phyloP scores from a whole-genome alignment of 2,329 filamentous ascomycete genomes.

The Ramularia collo-cygni region DNA sequence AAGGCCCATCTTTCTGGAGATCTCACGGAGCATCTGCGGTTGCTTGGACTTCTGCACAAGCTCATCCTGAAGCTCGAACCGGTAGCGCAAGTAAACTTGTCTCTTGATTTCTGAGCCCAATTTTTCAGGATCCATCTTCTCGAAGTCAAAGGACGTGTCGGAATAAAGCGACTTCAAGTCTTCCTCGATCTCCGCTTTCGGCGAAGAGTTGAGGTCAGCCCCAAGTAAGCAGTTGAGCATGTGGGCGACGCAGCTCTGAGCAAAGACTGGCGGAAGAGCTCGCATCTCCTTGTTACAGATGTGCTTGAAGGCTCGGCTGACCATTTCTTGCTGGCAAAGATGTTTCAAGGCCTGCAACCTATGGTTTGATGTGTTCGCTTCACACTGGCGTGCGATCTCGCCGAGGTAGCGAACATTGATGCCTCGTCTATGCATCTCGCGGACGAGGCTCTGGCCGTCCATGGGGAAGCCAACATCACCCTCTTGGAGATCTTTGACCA shows the following conservation, averaged over 20 bases:
- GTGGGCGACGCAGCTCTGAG: slow-evolving; percentile 73
- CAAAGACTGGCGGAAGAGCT: slow-evolving; percentile 70
- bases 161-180: slow-evolving; percentile 68
- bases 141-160: slow-evolving; percentile 75
- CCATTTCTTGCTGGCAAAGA: slow-evolving; percentile 83
- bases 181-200: slow-evolving; percentile 69
- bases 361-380: slow-evolving; percentile 53
- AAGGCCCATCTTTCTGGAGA: slow-evolving; percentile 80
- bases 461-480: slow-evolving; percentile 96
- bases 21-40: slow-evolving; percentile 80
- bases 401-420: slow-evolving; percentile 97
- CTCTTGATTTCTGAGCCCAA: slow-evolving; percentile 63
- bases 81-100: slow-evolving; percentile 68
- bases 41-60: slow-evolving; percentile 65
- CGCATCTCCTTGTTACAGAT: slow-evolving; percentile 72
- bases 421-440: slow-evolving; percentile 88
- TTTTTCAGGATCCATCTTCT: slow-evolving; percentile 66
- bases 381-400: slow-evolving; percentile 61
- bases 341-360: slow-evolving; percentile 70
- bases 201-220: slow-evolving; percentile 65
- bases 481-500: slow-evolving; percentile 80
- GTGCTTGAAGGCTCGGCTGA: slow-evolving; percentile 94
- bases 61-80: slow-evolving; percentile 61
- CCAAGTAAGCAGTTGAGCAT: slow-evolving; percentile 91
- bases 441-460: slow-evolving; percentile 88